Base-by-base conservation (phyloP, 2,329 filamentous ascomycete species). In the Trichoderma sp. region DNA sequence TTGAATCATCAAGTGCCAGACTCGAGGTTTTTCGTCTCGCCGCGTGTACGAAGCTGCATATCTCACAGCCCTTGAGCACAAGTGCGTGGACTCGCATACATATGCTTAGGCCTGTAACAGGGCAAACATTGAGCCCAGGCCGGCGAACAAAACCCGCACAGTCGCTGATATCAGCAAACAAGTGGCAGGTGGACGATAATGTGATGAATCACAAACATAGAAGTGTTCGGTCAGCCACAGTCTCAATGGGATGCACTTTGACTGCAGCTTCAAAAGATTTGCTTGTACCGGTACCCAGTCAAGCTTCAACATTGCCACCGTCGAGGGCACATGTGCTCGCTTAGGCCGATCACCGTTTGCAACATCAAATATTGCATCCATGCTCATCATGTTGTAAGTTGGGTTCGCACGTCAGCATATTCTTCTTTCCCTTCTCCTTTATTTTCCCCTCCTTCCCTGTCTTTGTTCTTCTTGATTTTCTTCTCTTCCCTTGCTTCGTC, bases 171-270 rank as follows among this genome's bases (percentile, higher is more conserved):
- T 26, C 26, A 26, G 26, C 26, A n/a, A 30, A 32, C 28, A n/a
- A 30, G 30, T 39, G 36, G 26, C n/a, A 15, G 23, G 36, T 43
- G 57, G 43, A 36, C n/a, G 53, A 58, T 4, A 59, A 68, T 68
- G 36, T 68, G 65, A 68, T 68, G 53, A n/a, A 59, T 68, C 65
- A 68, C 36, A 68, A 58, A 34, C 20, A 50, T 12, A 12, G n/a
- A 8, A 59, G 28, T 15, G 47, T 36, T 67, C 17, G n/a, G 53
- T 68, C 65, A 68, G 65, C 53, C 53, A 34, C 26, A 26, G 34
- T 47, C 65, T 57, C 53, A 59, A 68, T 17, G 34, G 4, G 17
- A 32, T 58, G 39, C 39, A 9, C 53, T 30, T 26, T 58, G 47
- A n/a, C 65, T 15, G 17, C 65, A n/a, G 1, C 65, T 26, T 43